Conservation (phyloP, 305 asterid genomes). For the Fraxinus ornus region DNA sequence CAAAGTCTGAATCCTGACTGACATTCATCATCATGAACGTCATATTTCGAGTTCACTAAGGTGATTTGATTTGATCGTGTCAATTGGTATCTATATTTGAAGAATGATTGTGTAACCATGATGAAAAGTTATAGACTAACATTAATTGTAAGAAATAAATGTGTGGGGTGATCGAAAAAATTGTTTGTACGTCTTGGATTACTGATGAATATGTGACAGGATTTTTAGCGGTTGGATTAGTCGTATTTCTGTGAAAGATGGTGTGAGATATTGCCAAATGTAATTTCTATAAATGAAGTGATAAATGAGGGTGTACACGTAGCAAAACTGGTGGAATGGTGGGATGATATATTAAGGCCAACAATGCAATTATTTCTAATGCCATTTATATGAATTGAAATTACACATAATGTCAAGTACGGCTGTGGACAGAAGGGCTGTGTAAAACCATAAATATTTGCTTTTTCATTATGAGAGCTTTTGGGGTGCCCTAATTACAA, state of each 20-base stretch:
- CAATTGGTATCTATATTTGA: neutral
- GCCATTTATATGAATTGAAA: neutral
- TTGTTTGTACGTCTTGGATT: no score
- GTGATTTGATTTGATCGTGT: neutral
- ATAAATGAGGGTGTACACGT: no score
- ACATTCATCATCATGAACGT: neutral
- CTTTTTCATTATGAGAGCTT: slow-evolving; percentile 20
- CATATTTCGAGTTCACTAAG: neutral
- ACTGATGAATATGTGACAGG: no score
- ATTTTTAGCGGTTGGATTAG: no score
- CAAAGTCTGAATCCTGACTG: neutral
- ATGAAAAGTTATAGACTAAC: neutral
- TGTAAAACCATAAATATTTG: neutral
- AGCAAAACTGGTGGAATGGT: no score
- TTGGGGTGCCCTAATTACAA: slow-evolving; percentile 6
- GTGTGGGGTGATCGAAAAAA: neutral
- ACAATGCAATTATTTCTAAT: neutral
- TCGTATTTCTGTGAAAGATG: no score
- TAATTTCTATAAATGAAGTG: no score
- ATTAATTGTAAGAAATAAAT: neutral
- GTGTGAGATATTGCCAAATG: no score
- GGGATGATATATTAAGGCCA: neutral
- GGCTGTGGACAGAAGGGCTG: neutral
- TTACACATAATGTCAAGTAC: slow-evolving; percentile 16
- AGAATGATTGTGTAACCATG: neutral